Evolutionary conservation across 352 stramenopile species (phyloP).

Genomic region (Pythium scleroteichum): DNA sequence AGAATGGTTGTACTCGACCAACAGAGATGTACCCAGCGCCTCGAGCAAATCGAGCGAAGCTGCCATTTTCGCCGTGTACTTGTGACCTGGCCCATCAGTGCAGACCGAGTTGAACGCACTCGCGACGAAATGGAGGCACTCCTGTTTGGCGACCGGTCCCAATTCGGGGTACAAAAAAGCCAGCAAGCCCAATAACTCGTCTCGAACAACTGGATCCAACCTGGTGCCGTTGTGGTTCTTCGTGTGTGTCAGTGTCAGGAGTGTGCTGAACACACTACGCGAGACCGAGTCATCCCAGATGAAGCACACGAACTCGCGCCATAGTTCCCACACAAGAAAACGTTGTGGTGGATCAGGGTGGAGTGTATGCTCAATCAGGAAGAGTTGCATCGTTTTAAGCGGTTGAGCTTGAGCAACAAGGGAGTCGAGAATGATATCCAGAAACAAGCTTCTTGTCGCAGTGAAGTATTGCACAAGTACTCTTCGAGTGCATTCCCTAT

Average conservation of each 20-base stretch:
- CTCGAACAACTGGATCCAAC: slow-evolving; percentile 34
- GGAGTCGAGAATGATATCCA: slow-evolving; percentile 42
- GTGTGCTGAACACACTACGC: slow-evolving; percentile 29
- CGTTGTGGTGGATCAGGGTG: slow-evolving; percentile 45
- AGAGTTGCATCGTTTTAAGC: slow-evolving; percentile 43
- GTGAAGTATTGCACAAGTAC: slow-evolving; percentile 14
- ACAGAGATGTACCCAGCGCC: slow-evolving; percentile 40
- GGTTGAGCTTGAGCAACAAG: slow-evolving; percentile 29
- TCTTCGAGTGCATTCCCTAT: slow-evolving; percentile 32
- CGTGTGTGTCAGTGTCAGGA: slow-evolving; percentile 38
- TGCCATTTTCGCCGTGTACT: slow-evolving; percentile 37
- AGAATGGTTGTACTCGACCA: slow-evolving; percentile 40
- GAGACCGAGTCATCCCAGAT: slow-evolving; percentile 45
- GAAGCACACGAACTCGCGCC: slow-evolving; percentile 60
- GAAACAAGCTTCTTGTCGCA: slow-evolving; percentile 29
- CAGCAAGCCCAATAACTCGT: slow-evolving; percentile 44
- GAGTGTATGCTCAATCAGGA: slow-evolving; percentile 53
- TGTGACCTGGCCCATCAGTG: slow-evolving; percentile 52
- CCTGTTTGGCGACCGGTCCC: slow-evolving; percentile 35
- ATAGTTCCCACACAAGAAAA: slow-evolving; percentile 50
- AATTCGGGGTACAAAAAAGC: slow-evolving; percentile 49
- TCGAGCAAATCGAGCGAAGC: slow-evolving; percentile 52
- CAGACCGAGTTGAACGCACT: slow-evolving; percentile 49
- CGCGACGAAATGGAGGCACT: slow-evolving; percentile 49
- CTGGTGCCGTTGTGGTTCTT: slow-evolving; percentile 22